Evolutionary conservation across 768 basidiomycete species (phyloP), one percentile per base, ranked within the genome.

Genomic region (Termitomyces heimii): DNA sequence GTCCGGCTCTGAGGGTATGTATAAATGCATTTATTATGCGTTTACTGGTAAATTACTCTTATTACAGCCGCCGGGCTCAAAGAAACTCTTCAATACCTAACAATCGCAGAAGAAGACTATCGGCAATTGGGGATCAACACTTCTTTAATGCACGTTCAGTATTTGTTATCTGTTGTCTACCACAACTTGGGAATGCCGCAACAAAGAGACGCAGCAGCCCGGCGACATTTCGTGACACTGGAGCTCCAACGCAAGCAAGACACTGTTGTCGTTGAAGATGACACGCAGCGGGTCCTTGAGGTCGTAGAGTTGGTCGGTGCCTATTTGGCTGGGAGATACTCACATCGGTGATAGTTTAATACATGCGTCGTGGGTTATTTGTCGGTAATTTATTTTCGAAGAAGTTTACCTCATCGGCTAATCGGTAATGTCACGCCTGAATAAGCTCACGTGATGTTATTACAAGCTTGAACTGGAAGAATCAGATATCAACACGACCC

Each of bases 91-190:
- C 77, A 72, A 4, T 87, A 84, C 68, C 77, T 94, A 12, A 64
- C 71, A 29, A 77, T 76, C 54, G 83, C 91, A 1, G 88, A 89
- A 67, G 67, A 68, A n/a, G 89, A 91, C 65, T 93, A 84, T 66
- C 61, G 65, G 40, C 68, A 66, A 5, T 67, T 94, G 39, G 76
- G 86, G 61, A 83, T 90, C 67, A 74, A 79, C 58, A 70, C 75
- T 45, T 80, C 86, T 4, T 67, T 81, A 34, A 77, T 80, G 63
- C 88, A 90, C 65, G 86, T 88, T 20, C 86, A 88, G 59, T 92
- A 88, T 72, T 69, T 88, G 52, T 70, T 86, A 31, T 82, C 88
- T 9, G 79, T 89, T 39, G 75, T 89, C 29, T 86, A 85, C 67
- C 82, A 93, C 70, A 92, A 87, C 61, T 72, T 91, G 34, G 82